phyloP scores from a whole-genome alignment of 495 filamentous ascomycete genomes.

The Sporormia fimetaria region DNA sequence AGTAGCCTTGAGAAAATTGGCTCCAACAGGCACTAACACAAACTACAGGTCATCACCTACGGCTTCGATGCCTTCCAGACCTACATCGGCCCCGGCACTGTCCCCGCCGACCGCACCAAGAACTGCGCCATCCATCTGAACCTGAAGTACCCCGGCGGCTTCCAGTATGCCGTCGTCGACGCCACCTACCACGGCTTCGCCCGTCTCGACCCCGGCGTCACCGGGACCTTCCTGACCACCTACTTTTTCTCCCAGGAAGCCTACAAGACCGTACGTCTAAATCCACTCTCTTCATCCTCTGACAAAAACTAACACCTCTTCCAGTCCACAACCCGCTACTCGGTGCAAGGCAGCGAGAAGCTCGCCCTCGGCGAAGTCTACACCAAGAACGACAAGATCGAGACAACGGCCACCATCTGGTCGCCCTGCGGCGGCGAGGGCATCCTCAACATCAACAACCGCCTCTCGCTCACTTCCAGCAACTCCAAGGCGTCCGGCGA shows the following conservation, averaged over 20 bases:
- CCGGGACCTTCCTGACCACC: slow-evolving; percentile 44
- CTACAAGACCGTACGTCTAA: slow-evolving; percentile 10
- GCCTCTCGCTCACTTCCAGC: slow-evolving; percentile 40
- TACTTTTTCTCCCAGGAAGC: slow-evolving; percentile 44
- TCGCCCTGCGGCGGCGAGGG: slow-evolving; percentile 45
- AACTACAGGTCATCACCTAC: slow-evolving; percentile 42
- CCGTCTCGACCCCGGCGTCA: slow-evolving; percentile 42
- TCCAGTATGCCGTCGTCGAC: slow-evolving; percentile 46
- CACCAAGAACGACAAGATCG: slow-evolving; percentile 45
- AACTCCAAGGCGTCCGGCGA: slow-evolving; percentile 37
- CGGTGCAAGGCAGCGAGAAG: slow-evolving; percentile 36
- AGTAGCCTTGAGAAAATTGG: not conserved
- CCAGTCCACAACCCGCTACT: slow-evolving; percentile 41
- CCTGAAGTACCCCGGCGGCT: slow-evolving; percentile 48
- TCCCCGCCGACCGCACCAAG: slow-evolving; percentile 36
- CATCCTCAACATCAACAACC: slow-evolving; percentile 51
- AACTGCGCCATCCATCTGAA: slow-evolving; percentile 50
- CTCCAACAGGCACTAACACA: not conserved
- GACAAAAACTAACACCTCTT: not conserved
- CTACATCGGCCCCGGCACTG: slow-evolving; percentile 42
- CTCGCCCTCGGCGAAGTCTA: slow-evolving; percentile 40
- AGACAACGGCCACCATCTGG: slow-evolving; percentile 44
- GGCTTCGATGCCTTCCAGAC: slow-evolving; percentile 48
- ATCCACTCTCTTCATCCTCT: not conserved
- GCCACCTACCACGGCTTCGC: slow-evolving; percentile 49